phyloP scores from a whole-genome alignment of 1,284 basidiomycete genomes.

The Schizophyllum amplum region DNA sequence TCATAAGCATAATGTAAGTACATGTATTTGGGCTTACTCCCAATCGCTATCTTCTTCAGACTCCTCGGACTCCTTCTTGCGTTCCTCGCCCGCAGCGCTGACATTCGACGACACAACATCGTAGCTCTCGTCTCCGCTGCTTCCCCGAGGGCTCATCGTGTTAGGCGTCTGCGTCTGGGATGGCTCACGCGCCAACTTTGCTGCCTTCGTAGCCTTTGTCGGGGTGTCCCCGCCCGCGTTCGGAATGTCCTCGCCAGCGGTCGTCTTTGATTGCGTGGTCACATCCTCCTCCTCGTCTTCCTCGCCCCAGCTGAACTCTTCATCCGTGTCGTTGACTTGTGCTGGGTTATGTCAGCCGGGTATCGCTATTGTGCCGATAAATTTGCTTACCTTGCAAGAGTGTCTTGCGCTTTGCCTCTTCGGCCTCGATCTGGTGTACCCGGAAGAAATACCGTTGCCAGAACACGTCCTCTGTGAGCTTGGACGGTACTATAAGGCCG shows the following conservation, averaged over 20 bases:
- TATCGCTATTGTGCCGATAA: conserved; percentile 4
- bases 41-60: conserved; percentile 59
- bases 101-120: conserved; percentile 59
- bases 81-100: conserved; percentile 20
- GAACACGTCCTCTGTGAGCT: conserved; percentile 64
- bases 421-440: conserved; percentile 74
- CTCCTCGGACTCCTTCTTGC: conserved; percentile 21
- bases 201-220: too few species aligned
- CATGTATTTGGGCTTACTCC: conserved; percentile 34
- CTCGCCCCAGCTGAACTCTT: conserved; percentile 78
- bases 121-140: conserved; percentile 59
- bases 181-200: too few species aligned
- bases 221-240: conserved; percentile 23
- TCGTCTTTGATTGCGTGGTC: conserved; percentile 15
- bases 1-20: not conserved
- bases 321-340: conserved; percentile 41
- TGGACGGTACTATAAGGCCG: conserved; percentile 53
- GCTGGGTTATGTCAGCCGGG: conserved; percentile 31
- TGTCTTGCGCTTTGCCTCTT: conserved; percentile 77
- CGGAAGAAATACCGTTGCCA: conserved; percentile 94
- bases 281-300: conserved; percentile 48
- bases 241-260: conserved; percentile 10
- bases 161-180: too few species aligned
- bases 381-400: conserved; percentile 61
- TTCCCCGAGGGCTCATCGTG: conserved; percentile 51